Percentiles rank a stretch among this genome's conserved stretches.
phyloP scores from a whole-genome alignment of 768 basidiomycete species.

The Cystoderma amianthinum region DNA sequence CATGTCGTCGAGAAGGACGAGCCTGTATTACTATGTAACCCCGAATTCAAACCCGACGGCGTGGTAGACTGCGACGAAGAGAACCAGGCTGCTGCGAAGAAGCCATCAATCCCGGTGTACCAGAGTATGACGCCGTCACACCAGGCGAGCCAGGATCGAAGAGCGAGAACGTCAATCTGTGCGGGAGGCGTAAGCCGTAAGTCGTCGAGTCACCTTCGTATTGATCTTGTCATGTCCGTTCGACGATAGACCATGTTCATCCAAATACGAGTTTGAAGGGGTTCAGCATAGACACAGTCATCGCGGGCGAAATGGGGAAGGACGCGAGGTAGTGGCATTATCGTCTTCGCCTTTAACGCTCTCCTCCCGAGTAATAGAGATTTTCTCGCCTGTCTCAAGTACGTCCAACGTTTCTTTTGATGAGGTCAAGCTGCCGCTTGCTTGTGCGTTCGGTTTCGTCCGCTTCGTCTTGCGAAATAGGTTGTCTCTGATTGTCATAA shows the following conservation, averaged over 20 bases:
- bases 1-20: too few species aligned
- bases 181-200: slow-evolving; percentile 29
- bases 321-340: slow-evolving; percentile 25
- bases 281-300: slow-evolving; percentile 19
- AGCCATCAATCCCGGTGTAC: too few species aligned
- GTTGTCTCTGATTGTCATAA: slow-evolving; percentile 61
- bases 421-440: slow-evolving; percentile 3
- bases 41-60: slow-evolving; percentile 8
- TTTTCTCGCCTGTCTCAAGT: slow-evolving; percentile 36
- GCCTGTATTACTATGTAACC: background rate
- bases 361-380: slow-evolving; percentile 9
- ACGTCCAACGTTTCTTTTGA: slow-evolving; percentile 25
- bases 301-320: slow-evolving; percentile 38
- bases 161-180: slow-evolving; percentile 29
- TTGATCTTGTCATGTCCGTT: slow-evolving; percentile 28
- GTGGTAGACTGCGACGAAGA: too few species aligned
- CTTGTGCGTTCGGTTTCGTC: slow-evolving; percentile 9
- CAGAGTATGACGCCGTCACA: slow-evolving; percentile 16
- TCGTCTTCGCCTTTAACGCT: background rate
- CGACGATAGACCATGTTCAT: too few species aligned
- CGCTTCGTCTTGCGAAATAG: slow-evolving; percentile 12
- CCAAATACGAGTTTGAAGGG: slow-evolving; percentile 21
- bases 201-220: slow-evolving; percentile 11
- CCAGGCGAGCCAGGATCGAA: too few species aligned
- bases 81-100: background rate